Evolutionary conservation across 805 yeast genomes (phyloP).

Genomic region (Ogataea paraovalis): DNA sequence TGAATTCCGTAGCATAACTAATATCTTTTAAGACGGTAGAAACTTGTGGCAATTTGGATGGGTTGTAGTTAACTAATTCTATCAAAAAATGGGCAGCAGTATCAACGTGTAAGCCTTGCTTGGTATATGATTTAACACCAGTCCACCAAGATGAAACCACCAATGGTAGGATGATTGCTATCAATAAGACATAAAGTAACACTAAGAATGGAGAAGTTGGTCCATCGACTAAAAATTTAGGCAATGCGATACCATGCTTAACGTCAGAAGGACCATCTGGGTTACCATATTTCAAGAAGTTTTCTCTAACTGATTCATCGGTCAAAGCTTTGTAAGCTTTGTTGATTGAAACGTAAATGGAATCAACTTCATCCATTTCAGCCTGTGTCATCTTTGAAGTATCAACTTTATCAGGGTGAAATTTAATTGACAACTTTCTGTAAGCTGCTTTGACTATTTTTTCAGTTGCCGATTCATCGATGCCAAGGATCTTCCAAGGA

Average conservation of each 20-base stretch:
- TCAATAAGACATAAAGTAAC: slow-evolving; percentile 57
- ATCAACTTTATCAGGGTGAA: slow-evolving; percentile 90
- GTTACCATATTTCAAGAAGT: slow-evolving; percentile 84
- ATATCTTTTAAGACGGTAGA: slow-evolving; percentile 56
- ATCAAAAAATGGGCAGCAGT: slow-evolving; percentile 81
- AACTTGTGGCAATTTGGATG: slow-evolving; percentile 59
- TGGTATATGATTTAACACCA: slow-evolving; percentile 72
- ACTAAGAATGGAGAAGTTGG: slow-evolving; percentile 63
- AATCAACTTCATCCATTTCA: slow-evolving; percentile 60
- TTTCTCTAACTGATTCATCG: slow-evolving; percentile 79
- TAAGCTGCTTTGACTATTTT: slow-evolving; percentile 77
- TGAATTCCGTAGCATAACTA: slow-evolving; percentile 64
- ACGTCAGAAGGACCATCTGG: slow-evolving; percentile 96
- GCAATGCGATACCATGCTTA: slow-evolving; percentile 91
- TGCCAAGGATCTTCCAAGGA: slow-evolving; percentile 83
- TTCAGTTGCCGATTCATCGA: slow-evolving; percentile 63
- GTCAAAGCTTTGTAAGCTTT: slow-evolving; percentile 95
- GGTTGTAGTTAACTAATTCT: slow-evolving; percentile 67
- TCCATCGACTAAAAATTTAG: slow-evolving; percentile 85
- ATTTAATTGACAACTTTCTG: slow-evolving; percentile 80
- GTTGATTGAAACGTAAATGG: slow-evolving; percentile 72
- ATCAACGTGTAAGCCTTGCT: slow-evolving; percentile 72
- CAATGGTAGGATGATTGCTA: slow-evolving; percentile 76
- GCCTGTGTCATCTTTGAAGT: slow-evolving; percentile 53
- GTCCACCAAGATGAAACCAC: slow-evolving; percentile 91